Evolutionary conservation across 768 basidiomycete genomes (phyloP).

Genomic region (Lentinula edodes): DNA sequence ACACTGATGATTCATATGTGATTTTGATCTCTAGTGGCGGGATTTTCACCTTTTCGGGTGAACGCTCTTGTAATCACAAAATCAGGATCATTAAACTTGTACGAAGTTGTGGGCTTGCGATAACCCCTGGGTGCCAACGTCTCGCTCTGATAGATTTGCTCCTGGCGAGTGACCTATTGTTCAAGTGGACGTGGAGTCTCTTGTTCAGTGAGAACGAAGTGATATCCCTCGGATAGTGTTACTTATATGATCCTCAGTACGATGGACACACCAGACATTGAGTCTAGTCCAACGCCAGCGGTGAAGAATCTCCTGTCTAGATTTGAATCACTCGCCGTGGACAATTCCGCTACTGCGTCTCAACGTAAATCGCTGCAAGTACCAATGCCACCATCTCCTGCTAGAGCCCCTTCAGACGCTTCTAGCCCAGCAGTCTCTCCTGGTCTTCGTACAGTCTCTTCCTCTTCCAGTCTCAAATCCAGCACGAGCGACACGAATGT

Average conservation of each 20-base stretch:
- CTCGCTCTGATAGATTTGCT: not conserved
- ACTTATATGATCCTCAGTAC: not conserved
- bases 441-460: conserved; percentile 37
- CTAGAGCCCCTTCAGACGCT: conserved; percentile 28
- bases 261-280: conserved; percentile 29
- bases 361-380: conserved; percentile 7
- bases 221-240: no score
- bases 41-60: no score
- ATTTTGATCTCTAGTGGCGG: not conserved
- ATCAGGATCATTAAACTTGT: no score
- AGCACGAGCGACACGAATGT: not conserved
- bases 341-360: conserved; percentile 16
- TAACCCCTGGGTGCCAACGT: not conserved
- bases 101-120: no score
- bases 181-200: not conserved
- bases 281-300: conserved; percentile 51
- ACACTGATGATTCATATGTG: not conserved
- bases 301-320: conserved; percentile 65
- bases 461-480: conserved; percentile 50
- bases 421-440: conserved; percentile 21
- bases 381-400: conserved; percentile 14
- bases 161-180: not conserved
- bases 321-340: conserved; percentile 63
- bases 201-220: not conserved
- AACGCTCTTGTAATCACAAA: no score